These are phyloP conservation scores for Lomentospora prolificans DNA, from an alignment of 2,329 filamentous ascomycete species.

Conservation along the genomic window DNA sequence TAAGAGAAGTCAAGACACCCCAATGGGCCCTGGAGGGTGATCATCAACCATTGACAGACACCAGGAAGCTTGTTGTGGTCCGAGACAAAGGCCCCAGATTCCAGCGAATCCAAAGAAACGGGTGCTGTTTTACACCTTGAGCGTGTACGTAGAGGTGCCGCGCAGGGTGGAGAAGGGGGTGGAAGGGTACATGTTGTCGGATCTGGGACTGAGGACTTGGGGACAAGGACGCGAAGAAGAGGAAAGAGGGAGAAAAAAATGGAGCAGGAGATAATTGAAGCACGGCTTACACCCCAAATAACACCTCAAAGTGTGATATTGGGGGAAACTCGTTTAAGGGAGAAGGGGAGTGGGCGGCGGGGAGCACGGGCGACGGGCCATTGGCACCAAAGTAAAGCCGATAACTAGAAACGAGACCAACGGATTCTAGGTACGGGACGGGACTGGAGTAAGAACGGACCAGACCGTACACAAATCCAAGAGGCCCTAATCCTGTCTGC, in stretches of 20 bases:
- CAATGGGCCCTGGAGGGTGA: background rate
- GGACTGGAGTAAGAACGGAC: no score
- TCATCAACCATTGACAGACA: background rate
- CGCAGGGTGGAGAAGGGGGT: background rate
- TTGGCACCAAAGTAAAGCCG: constrained; percentile 1
- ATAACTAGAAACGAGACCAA: background rate
- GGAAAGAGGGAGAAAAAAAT: background rate
- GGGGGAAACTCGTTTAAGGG: background rate
- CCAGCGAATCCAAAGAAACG: background rate
- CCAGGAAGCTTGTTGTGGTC: constrained; percentile 2
- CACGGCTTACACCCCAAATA: background rate
- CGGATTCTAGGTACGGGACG: no score
- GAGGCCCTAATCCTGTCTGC: no score
- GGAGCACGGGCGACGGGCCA: background rate
- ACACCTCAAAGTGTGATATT: background rate
- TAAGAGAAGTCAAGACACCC: background rate
- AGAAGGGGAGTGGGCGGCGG: background rate
- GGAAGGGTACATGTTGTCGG: background rate
- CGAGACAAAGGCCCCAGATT: background rate
- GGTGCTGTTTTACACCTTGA: background rate
- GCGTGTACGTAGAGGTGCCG: background rate
- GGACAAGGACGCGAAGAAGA: background rate
- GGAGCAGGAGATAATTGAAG: background rate
- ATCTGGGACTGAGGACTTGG: background rate
- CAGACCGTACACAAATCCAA: no score